Base-by-base conservation (phyloP, 140 eudicot species). In the Oenanthe javanica region DNA sequence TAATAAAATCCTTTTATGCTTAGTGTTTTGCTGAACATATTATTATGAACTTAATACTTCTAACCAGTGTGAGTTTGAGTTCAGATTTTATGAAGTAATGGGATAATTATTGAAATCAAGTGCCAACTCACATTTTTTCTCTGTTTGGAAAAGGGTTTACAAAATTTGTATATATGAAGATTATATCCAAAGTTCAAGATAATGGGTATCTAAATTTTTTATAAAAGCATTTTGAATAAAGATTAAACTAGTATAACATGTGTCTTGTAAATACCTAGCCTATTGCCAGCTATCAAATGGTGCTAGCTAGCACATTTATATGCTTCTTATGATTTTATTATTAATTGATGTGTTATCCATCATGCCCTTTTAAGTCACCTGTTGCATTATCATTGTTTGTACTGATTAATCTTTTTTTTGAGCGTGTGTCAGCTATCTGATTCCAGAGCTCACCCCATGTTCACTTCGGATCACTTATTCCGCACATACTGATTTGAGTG, bases 401-500 rank as follows among this genome's bases (percentile, higher is more conserved):
- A 57, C 57, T 83, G 55, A 77, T 51, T 50, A 63, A 9, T 75
- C 63, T 59, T 43, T 43, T 14, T 36, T 77, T 4, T 70, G 49
- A 79, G 21, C 48, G 2, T 54, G 51, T 83, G 55, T 67, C 89
- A 93, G 98, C 38, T 93, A 93, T 87, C 83, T 94, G 84, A 91
- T 94, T 83, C 98, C 98, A 10, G 97, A 94, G 77, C 84, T 94
- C 71, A 91, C 96, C 14, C 92, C 97, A 48, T 94, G 96, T 82
- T 80, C 90, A 27, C 92, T 94, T 13, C 87, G 81, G 84, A 94
- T 94, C 42, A 94, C 98, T 19, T 94, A 92, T 83, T 94, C 99
- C 83, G 99, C 97, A 40, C 99, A 94, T 82, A 90, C 97, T 63
- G 99, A 94, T 86, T 84, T 94, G 89, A 94, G 95, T 82, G 99